These are phyloP conservation scores for Panaeolus papilionaceus DNA, from an alignment of 768 basidiomycete species.

Conservation along the genomic window DNA sequence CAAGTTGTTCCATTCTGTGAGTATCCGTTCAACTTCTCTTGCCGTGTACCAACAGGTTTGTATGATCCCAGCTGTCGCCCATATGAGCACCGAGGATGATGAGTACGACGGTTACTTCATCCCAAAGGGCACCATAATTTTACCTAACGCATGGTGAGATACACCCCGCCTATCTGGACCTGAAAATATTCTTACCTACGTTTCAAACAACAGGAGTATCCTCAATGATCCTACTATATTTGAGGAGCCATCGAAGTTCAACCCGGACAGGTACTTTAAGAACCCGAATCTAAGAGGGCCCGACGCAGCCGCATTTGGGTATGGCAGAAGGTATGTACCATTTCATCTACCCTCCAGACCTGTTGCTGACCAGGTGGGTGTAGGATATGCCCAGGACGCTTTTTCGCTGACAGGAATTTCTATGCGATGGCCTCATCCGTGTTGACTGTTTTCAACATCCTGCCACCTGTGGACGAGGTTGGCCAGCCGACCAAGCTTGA, in stretches of 20 bases:
- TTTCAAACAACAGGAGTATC: not conserved
- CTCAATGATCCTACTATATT: conserved; percentile 38
- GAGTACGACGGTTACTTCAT: conserved; percentile 6
- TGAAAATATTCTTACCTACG: not conserved
- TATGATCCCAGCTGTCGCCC: not conserved
- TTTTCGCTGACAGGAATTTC: not conserved
- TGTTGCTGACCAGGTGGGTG: conserved; percentile 18
- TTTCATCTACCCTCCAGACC: not conserved
- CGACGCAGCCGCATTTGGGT: conserved; percentile 36
- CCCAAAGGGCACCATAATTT: conserved; percentile 11
- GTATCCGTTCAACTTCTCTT: too few relatives aligned
- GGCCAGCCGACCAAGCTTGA: not conserved
- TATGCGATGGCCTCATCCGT: conserved; percentile 4
- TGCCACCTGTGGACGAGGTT: conserved; percentile 11
- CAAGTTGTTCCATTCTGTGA: not conserved
- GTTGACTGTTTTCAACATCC: conserved; percentile 13
- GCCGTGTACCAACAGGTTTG: too few relatives aligned
- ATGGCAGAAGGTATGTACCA: conserved; percentile 33
- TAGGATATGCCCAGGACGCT: conserved; percentile 16
- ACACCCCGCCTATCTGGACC: not conserved
- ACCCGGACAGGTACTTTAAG: conserved; percentile 45
- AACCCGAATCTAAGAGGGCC: conserved; percentile 33
- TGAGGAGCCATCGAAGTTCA: conserved; percentile 45
- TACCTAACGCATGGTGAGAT: conserved; percentile 9
- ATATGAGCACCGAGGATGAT: not conserved